Evolutionary conservation across 805 yeast species (phyloP).

Genomic region (Starmerella ratchasimensis): DNA sequence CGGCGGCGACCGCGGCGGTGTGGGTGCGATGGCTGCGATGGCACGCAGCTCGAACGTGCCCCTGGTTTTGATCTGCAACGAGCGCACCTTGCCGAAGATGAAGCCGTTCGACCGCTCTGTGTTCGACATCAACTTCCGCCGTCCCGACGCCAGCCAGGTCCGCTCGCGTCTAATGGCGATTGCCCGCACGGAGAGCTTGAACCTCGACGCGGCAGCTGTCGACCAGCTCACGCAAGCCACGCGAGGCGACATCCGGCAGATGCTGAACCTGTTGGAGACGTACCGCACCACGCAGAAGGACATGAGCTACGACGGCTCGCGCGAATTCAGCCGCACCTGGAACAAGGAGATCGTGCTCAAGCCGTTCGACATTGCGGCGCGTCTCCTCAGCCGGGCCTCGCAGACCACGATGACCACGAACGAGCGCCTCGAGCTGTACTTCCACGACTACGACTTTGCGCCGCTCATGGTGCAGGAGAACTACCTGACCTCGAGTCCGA

Average conservation of each 20-base stretch:
- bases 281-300: slow-evolving; percentile 58
- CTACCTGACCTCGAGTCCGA: slow-evolving; percentile 51
- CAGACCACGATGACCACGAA: slow-evolving; percentile 34
- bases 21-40: slow-evolving; percentile 79
- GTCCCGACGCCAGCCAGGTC: slow-evolving; percentile 76
- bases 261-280: slow-evolving; percentile 76
- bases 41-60: slow-evolving; percentile 81
- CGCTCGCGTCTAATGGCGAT: slow-evolving; percentile 79
- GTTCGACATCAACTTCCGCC: slow-evolving; percentile 66
- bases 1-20: slow-evolving; percentile 98
- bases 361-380: slow-evolving; percentile 79
- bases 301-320: slow-evolving; percentile 51
- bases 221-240: slow-evolving; percentile 78
- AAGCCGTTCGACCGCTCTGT: slow-evolving; percentile 81
- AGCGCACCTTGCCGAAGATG: slow-evolving; percentile 85
- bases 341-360: slow-evolving; percentile 79
- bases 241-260: slow-evolving; percentile 84
- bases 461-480: slow-evolving; percentile 96
- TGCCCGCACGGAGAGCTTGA: slow-evolving; percentile 70
- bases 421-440: slow-evolving; percentile 77
- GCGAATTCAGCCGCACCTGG: slow-evolving; percentile 55
- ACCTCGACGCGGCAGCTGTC: slow-evolving; percentile 64
- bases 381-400: slow-evolving; percentile 35
- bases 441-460: slow-evolving; percentile 86
- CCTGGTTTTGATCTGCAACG: slow-evolving; percentile 85